Evolutionary conservation across 768 basidiomycete species (phyloP).

Genomic region (Boletus edulis): DNA sequence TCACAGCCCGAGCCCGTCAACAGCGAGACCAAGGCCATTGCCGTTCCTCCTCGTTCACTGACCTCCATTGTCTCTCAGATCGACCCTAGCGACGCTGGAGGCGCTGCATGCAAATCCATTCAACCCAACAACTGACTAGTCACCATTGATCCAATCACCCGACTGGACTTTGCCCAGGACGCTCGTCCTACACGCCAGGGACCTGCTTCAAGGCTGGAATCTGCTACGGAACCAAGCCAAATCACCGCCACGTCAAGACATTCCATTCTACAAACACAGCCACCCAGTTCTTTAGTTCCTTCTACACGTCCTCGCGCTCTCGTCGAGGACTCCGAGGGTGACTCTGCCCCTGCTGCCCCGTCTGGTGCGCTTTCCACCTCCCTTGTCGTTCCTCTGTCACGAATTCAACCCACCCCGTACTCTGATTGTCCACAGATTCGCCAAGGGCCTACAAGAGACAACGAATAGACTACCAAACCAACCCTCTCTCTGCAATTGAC

Average conservation of each 20-base stretch:
- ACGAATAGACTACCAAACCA: conserved; percentile 47
- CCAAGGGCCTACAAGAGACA: conserved; percentile 69
- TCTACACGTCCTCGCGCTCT: conserved; percentile 61
- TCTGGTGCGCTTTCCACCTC: conserved; percentile 22
- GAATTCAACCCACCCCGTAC: conserved; percentile 3
- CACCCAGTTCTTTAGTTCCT: conserved; percentile 51
- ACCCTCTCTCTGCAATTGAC: conserved; percentile 25
- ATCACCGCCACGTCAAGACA: conserved; percentile 26
- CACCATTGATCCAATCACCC: conserved; percentile 70
- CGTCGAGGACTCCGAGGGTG: conserved; percentile 51
- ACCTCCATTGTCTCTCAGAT: conserved; percentile 22
- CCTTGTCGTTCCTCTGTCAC: background rate
- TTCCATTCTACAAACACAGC: conserved; percentile 25
- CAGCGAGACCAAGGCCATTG: conserved; percentile 24
- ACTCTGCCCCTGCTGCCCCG: conserved; percentile 21
- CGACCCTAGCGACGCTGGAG: conserved; percentile 20
- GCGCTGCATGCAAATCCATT: conserved; percentile 26
- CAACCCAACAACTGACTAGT: conserved; percentile 25
- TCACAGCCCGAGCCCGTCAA: conserved; percentile 22
- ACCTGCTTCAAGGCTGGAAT: conserved; percentile 48
- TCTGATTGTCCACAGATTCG: conserved; percentile 37
- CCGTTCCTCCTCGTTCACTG: conserved; percentile 16
- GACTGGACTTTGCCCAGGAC: conserved; percentile 57
- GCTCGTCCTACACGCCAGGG: conserved; percentile 41
- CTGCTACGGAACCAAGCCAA: conserved; percentile 32